A percentile compares a stretch with the other conserved stretches of the same genome.
phyloP scores from a whole-genome alignment of 371 early-diverging fungal genomes.

The Mucor velutinosus region DNA sequence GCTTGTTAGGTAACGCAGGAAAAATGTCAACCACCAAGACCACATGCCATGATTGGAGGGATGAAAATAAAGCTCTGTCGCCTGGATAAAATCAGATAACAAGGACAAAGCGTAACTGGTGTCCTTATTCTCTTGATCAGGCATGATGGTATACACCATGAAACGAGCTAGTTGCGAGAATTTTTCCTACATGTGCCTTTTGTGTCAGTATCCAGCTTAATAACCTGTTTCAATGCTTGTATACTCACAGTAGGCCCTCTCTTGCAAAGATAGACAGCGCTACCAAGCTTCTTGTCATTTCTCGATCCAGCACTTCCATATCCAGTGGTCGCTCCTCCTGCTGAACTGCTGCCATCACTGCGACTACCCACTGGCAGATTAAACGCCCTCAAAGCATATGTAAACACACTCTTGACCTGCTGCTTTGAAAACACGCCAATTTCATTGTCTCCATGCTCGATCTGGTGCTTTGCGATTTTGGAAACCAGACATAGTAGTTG shows the following conservation, averaged over 20 bases:
- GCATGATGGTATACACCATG: conserved; percentile 76
- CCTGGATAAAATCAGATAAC: conserved; percentile 76
- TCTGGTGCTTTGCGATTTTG: conserved; percentile 68
- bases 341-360: conserved; percentile 41
- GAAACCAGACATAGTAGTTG: conserved; percentile 71
- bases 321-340: conserved; percentile 42
- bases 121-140: conserved; percentile 35
- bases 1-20: conserved; percentile 61
- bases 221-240: too few relatives aligned
- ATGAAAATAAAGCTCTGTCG: conserved; percentile 86
- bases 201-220: not conserved
- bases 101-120: conserved; percentile 53
- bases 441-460: conserved; percentile 31
- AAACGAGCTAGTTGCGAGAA: conserved; percentile 72
- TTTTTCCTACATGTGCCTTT: conserved; percentile 41
- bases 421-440: conserved; percentile 65
- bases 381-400: conserved; percentile 70
- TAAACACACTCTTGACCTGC: conserved; percentile 70
- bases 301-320: conserved; percentile 33
- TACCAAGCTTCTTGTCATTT: conserved; percentile 47
- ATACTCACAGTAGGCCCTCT: conserved; percentile 17
- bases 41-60: conserved; percentile 89
- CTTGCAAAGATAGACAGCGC: conserved; percentile 45
- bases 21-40: conserved; percentile 68
- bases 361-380: conserved; percentile 81